Conservation (phyloP, 768 basidiomycete species). For the Lactifluus subvellereus region DNA sequence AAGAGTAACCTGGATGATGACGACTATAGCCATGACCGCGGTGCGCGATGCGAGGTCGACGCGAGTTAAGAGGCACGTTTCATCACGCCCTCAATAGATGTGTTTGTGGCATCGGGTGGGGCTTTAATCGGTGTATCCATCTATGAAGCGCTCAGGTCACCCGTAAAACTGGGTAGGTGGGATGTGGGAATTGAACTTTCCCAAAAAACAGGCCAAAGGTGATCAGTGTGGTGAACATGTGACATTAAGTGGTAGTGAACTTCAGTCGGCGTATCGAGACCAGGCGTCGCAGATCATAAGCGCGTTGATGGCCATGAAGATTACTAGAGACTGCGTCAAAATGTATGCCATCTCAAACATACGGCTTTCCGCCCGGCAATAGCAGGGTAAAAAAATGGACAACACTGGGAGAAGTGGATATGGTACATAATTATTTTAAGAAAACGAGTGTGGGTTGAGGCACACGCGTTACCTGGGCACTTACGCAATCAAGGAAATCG, state of each 20-base stretch:
- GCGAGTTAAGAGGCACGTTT: constrained; percentile 9
- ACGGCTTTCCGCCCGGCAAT: constrained; percentile 26
- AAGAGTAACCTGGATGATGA: constrained; percentile 51
- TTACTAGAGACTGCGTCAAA: constrained; percentile 24
- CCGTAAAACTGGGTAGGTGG: background rate
- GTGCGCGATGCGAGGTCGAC: background rate
- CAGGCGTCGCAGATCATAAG: constrained; percentile 16
- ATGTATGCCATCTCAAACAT: constrained; percentile 3
- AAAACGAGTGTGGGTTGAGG: background rate
- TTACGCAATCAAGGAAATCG: no score
- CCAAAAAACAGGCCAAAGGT: background rate
- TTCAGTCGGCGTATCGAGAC: background rate
- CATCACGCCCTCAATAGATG: background rate
- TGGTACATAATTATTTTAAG: background rate
- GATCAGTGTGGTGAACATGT: background rate
- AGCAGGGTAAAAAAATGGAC: background rate
- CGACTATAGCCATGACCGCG: constrained; percentile 32
- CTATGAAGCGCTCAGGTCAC: background rate
- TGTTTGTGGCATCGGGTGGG: background rate
- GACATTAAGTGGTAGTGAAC: no score
- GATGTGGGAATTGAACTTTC: constrained; percentile 7
- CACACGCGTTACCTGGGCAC: background rate
- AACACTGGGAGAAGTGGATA: background rate
- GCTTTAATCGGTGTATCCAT: background rate
- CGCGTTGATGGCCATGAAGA: constrained; percentile 25